Evolutionary conservation across 73 alveolate genomes (phyloP).

Genomic region (Tetrahymena thermophila): DNA sequence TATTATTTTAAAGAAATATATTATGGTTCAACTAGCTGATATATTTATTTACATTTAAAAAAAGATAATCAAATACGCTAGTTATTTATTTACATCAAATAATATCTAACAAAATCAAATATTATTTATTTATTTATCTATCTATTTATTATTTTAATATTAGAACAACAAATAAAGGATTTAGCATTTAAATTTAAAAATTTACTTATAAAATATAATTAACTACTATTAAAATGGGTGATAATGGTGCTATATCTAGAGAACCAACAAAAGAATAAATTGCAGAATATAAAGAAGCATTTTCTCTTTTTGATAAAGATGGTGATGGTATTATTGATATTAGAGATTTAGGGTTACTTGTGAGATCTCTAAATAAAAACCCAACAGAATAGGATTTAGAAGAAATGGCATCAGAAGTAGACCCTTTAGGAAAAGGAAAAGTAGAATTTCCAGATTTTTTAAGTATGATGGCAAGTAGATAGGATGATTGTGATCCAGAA

Average conservation of each 20-base stretch:
- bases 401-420: conserved; percentile 82
- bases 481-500: conserved; percentile 52
- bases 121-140: no score
- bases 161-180: not conserved
- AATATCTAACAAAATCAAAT: not conserved
- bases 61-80: not conserved
- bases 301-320: conserved; percentile 87
- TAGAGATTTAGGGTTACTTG: conserved; percentile 57
- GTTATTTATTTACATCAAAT: no score
- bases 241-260: not conserved
- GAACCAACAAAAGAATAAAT: conserved; percentile 75
- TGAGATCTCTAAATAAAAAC: conserved; percentile 54
- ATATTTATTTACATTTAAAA: no score
- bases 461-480: conserved; percentile 72
- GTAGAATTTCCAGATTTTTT: conserved; percentile 82
- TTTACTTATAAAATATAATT: no score
- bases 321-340: conserved; percentile 71
- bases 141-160: no score
- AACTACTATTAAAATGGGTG: not conserved
- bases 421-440: conserved; percentile 81
- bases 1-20: no score
- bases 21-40: not conserved
- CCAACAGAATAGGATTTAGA: conserved; percentile 80
- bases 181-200: not conserved
- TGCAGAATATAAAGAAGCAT: conserved; percentile 86